Evolutionary conservation across 2,329 filamentous ascomycete species (phyloP).

Genomic region (Penicillium brevicompactum): DNA sequence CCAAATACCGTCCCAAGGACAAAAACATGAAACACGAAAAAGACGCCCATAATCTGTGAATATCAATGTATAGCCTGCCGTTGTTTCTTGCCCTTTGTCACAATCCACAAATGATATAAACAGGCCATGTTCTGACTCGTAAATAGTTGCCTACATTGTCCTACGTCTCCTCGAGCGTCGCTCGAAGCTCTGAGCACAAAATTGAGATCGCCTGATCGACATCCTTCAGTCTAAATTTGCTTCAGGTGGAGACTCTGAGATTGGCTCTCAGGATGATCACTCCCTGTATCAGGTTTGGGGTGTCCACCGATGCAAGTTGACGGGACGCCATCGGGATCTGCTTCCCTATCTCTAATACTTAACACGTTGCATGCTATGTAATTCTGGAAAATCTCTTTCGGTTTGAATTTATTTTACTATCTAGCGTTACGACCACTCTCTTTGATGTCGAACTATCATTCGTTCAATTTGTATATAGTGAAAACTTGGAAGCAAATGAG

Average conservation of each 20-base stretch:
- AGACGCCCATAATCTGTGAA: constrained; percentile 17
- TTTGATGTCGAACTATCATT: neutral
- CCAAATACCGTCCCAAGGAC: neutral
- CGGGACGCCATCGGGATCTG: neutral
- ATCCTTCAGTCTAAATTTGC: neutral
- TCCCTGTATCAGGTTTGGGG: neutral
- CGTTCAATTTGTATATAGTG: neutral
- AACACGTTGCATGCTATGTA: neutral
- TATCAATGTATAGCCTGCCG: constrained; percentile 15
- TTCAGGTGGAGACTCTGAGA: neutral
- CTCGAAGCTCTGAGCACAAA: constrained; percentile 32
- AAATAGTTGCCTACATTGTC: constrained; percentile 36
- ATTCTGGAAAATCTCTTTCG: neutral
- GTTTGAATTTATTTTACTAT: neutral
- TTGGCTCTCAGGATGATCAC: neutral
- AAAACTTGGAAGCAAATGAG: too few species aligned
- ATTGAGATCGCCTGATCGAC: constrained; percentile 1
- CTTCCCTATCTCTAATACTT: neutral
- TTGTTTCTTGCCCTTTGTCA: neutral
- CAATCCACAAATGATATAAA: constrained; percentile 1
- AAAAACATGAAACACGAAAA: neutral
- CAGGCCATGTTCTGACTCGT: constrained; percentile 9
- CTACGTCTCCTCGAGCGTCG: constrained; percentile 38
- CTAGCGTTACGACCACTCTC: neutral
- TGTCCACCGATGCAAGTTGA: neutral